Base-by-base conservation (phyloP, 1,139 yeast genomes). In the Hansenula lynferdii region DNA sequence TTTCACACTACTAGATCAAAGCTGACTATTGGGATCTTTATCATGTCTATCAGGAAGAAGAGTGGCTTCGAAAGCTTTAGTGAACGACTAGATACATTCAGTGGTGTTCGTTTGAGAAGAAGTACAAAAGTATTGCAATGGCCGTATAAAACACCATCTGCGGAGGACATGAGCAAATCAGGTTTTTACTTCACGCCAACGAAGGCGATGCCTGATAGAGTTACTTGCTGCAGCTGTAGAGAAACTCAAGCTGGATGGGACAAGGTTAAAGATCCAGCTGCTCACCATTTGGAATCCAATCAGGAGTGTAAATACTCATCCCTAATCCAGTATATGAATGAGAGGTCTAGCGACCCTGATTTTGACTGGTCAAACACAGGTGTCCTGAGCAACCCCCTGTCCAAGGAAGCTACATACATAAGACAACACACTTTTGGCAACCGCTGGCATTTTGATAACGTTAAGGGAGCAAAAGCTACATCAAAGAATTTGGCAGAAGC, bases 101-200 rank as follows among this genome's bases (percentile, higher is more conserved):
- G n/a, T n/a, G n/a, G n/a, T n/a, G n/a, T n/a, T n/a, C n/a, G n/a
- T n/a, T n/a, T n/a, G n/a, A 15, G 56, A 56, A 10, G 17, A 23
- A 8, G 51, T 11, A 53, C 42, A 7, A 40, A 35, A 14, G 21
- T 40, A 43, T 53, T 42, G 26, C 46, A 58, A 45, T 64, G 75
- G 75, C 61, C 70, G 15, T 57, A 64, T 38, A 56, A 60, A n/a
- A 50, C 54, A 10, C 67, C 69, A 9, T 58, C 65, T 2, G 54
- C 61, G 6, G 61, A 62, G 32, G 55, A 57, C 16, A 63, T 82
- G 70, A 85, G 87, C 1, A 70, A 69, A 26, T 69, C 76, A 21
- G 96, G 96, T 1, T 85, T 86, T 57, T 80, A 69, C 53, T 85
- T 70, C 57, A 67, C 76, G 12, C 95, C 95, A 2, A 67, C 71